Percentiles rank a stretch among this genome's conserved stretches.
Evolutionary conservation across 2,329 filamentous ascomycete genomes (phyloP).

Genomic region (Exophiala viscosa): DNA sequence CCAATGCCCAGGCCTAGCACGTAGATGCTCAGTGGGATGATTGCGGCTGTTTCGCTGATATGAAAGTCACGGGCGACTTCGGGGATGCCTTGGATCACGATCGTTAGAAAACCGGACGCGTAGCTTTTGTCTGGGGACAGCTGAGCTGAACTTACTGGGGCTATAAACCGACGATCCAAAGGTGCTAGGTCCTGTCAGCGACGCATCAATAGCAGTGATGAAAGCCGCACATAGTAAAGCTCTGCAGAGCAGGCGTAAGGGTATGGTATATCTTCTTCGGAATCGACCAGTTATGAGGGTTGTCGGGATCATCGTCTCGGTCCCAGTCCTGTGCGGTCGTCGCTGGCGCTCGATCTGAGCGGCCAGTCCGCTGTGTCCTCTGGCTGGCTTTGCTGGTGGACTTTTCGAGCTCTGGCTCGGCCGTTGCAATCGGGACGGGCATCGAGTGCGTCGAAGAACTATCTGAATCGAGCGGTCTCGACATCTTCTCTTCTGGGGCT

Average conservation of each 20-base stretch:
- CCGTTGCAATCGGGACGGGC: conserved; percentile 4
- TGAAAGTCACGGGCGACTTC: conserved; percentile 52
- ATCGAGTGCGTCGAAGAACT: conserved; percentile 6
- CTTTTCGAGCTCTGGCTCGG: conserved; percentile 21
- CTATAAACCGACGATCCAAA: conserved; percentile 36
- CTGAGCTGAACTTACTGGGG: conserved; percentile 19
- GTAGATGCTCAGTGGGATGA: conserved; percentile 65
- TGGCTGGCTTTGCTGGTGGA: conserved; percentile 9
- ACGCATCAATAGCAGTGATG: not conserved
- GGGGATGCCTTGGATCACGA: conserved; percentile 35
- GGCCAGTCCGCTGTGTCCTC: conserved; percentile 7
- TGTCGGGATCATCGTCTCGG: conserved; percentile 53
- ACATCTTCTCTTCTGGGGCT: conserved; percentile 10
- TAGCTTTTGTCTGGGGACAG: no score
- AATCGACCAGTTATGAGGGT: conserved; percentile 58
- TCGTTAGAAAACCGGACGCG: not conserved
- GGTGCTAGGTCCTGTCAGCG: conserved; percentile 22
- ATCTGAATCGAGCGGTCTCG: conserved; percentile 3
- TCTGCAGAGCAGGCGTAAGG: conserved; percentile 21
- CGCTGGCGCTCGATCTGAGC: conserved; percentile 1
- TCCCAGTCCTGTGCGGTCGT: conserved; percentile 50
- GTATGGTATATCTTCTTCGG: conserved; percentile 40
- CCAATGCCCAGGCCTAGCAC: conserved; percentile 70
- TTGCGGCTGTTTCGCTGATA: conserved; percentile 31
- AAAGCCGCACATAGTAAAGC: conserved; percentile 22